phyloP scores from a whole-genome alignment of 257 asterid genomes.

The Mitragyna speciosa region DNA sequence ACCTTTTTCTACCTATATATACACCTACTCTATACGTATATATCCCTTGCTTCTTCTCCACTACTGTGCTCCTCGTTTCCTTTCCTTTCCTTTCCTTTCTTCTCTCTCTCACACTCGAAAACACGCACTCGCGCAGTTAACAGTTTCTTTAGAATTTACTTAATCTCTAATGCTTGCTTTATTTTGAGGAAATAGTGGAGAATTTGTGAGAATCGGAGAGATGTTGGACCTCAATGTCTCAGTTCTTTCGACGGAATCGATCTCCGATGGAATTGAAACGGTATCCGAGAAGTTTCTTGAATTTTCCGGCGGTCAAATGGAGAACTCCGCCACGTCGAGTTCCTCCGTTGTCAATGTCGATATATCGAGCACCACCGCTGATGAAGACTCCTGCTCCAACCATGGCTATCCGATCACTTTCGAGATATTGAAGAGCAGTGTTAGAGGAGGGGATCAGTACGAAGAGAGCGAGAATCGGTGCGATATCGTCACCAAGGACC shows the following conservation, averaged over 20 bases:
- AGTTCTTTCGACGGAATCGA: conserved; percentile 28
- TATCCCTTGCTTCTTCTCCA: conserved; percentile 54
- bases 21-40: conserved; percentile 4
- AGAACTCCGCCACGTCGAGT: conserved; percentile 76
- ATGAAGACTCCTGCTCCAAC: conserved; percentile 61
- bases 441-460: conserved; percentile 24
- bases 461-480: conserved; percentile 48
- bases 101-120: background rate
- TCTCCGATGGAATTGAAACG: conserved; percentile 39
- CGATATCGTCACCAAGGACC: conserved; percentile 53
- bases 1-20: background rate
- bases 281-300: conserved; percentile 38
- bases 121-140: background rate
- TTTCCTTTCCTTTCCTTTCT: conserved; percentile 21
- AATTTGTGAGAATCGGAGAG: conserved; percentile 8
- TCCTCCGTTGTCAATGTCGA: conserved; percentile 72
- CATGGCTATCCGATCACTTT: conserved; percentile 34
- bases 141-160: background rate
- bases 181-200: background rate
- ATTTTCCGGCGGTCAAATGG: conserved; percentile 50
- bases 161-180: background rate
- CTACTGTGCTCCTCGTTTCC: conserved; percentile 29
- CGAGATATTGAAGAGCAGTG: conserved; percentile 56
- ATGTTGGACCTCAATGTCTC: conserved; percentile 74
- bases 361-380: conserved; percentile 68